Evolutionary conservation across 169 alveolate genomes (phyloP).

Genomic region (Neospora caninum): DNA sequence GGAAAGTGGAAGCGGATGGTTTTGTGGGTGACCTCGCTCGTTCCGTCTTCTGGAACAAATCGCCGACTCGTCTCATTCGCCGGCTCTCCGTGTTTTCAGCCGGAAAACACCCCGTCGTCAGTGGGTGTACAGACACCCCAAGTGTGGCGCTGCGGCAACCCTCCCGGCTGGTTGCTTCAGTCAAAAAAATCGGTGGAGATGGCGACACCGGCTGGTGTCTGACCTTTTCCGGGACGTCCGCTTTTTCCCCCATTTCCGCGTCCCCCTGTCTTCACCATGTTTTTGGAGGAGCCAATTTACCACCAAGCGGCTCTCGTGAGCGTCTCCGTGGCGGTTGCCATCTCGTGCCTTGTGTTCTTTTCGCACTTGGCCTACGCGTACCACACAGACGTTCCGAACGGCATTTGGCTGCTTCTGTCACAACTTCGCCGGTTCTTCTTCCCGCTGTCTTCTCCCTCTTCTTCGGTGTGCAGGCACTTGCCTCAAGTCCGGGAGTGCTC

Average conservation of each 20-base stretch:
- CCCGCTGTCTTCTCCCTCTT: background rate
- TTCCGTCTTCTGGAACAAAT: too few species aligned
- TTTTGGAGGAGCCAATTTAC: background rate
- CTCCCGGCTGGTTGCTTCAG: too few species aligned
- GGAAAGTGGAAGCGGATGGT: too few species aligned
- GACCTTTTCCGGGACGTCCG: background rate
- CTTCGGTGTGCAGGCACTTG: background rate
- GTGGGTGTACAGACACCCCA: too few species aligned
- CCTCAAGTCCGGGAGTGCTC: background rate
- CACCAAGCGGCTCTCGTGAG: background rate
- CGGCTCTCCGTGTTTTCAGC: too few species aligned
- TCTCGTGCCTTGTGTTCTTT: background rate
- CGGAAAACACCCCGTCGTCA: too few species aligned
- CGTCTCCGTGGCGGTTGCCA: background rate
- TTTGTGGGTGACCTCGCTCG: too few species aligned
- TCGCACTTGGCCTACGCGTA: constrained; percentile 24
- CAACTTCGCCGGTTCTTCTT: background rate
- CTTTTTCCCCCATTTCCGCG: background rate
- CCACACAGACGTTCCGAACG: background rate
- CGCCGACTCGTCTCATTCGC: too few species aligned
- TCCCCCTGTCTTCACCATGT: background rate
- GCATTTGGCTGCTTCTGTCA: background rate
- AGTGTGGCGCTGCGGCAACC: too few species aligned
- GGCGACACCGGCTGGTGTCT: background rate
- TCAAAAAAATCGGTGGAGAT: too few species aligned